Evolutionary conservation across 2,329 filamentous ascomycete genomes (phyloP), one percentile per base, ranked within the genome.

Genomic region (Penicillium sp.): DNA sequence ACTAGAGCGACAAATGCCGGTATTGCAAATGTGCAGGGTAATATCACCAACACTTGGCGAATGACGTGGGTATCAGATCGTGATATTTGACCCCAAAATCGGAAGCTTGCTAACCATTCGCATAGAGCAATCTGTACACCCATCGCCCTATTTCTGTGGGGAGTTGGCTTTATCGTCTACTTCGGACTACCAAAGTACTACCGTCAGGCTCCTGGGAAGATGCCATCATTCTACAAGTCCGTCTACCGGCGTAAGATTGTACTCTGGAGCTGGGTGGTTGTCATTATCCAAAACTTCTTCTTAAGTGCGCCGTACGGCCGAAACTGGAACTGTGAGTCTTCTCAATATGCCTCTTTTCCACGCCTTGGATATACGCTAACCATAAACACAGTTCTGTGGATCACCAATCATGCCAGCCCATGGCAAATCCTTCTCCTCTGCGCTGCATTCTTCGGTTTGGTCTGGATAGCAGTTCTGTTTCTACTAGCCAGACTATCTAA

Each of bases 281-380:
- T 86, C 35, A 71, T 84, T 50, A 67, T 86, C 28, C 82, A 86
- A 61, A 86, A 86, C 66, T 84, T 83, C 74, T 86, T 82, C 70
- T 75, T 86, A 25, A 81, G 80, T 19, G 77, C 83, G 0, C 81
- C 80, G 1, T 86, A 85, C 59, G 83, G 83, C 35, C 78, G 83
- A 44, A 86, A 84, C 64, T 87, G 83, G 83, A 71, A 72, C 35
- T 87, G 77, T 71, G 56, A 64, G 69, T 60, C 16, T 13, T 11
- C 8, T 1, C 13, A 25, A 25, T 8, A 27, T 19, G 9, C 11
- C n/a, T 12, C 18, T 28, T 13, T 3, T 13, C 19, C 3, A 14
- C 22, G 3, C 16, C 10, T 22, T 13, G 33, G 5, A 30, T 22
- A 11, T n/a, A 28, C 7, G 33, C 22, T 39, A 29, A 34, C 29